These are phyloP conservation scores for Nannizzia gypsea DNA, from an alignment of 2,329 filamentous ascomycete species.

Conservation along the genomic window DNA sequence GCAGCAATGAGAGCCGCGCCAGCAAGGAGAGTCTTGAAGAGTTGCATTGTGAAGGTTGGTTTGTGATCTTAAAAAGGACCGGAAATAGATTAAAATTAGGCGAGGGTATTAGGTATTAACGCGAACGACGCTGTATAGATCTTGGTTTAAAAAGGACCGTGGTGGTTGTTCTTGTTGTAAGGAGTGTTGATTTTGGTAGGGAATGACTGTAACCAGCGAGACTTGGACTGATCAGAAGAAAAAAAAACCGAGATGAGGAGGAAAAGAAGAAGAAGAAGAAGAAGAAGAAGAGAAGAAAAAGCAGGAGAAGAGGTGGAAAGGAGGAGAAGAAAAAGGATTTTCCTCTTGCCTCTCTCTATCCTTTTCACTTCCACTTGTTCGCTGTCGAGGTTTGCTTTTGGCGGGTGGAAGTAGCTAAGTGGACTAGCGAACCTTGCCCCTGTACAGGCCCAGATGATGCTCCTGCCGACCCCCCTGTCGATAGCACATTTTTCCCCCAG, in stretches of 20 bases:
- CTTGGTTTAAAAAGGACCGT: background rate
- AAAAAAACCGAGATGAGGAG: background rate
- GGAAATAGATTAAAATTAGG: background rate
- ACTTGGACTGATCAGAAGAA: background rate
- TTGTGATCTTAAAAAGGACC: background rate
- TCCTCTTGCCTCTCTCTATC: background rate
- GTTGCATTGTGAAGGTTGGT: slow-evolving; percentile 36
- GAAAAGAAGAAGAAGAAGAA: background rate
- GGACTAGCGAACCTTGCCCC: background rate
- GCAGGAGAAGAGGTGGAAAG: background rate
- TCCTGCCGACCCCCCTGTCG: background rate
- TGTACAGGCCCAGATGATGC: background rate
- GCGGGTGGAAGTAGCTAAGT: background rate
- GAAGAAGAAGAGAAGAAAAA: slow-evolving; percentile 4
- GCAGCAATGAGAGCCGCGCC: slow-evolving; percentile 34
- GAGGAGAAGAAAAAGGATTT: background rate
- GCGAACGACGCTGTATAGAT: background rate
- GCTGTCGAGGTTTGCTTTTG: background rate
- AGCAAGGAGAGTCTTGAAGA: slow-evolving; percentile 39
- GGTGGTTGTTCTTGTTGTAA: slow-evolving; percentile 1
- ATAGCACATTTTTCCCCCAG: background rate
- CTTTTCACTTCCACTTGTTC: background rate
- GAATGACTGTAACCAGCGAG: background rate
- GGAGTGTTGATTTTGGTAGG: slow-evolving; percentile 2
- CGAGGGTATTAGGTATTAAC: slow-evolving; percentile 1